Evolutionary conservation across 768 basidiomycete genomes (phyloP), one percentile per base, ranked within the genome.

Genomic region (Naganishia onofrii): DNA sequence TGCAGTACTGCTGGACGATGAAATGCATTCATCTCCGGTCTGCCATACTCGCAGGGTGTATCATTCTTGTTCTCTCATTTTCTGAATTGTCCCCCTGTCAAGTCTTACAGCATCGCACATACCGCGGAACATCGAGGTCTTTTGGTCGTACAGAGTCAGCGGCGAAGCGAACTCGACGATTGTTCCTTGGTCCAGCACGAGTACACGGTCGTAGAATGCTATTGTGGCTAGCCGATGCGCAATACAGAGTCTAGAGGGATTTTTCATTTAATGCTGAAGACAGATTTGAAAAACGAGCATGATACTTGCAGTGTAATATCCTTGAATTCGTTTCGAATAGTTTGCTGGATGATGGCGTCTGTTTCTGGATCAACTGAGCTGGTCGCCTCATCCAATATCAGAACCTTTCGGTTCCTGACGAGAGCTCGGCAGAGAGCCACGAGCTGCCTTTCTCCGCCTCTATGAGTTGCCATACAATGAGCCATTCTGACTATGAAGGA

Each of bases 21-120:
- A 15, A 15, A 15, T 15, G 15, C 2, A 2, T 42, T 15, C 15
- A 42, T 2, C 42, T 42, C 15, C 13, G 42, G 42, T 10, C 15
- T 42, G 2, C 7, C 9, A 42, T 42, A 17, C 13, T 15, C 7
- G 15, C 15, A 17, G 15, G 9, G 9, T 42, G 8, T 17, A 51
- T n/a, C 3, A 3, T 23, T 51, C 6, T 8, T 51, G 15, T 1
- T 26, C 57, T 34, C 68, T 29, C 19, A 69, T 69, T 12, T 34
- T 53, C 3, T n/a, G 10, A 26, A 90, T 88, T 77, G 87, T 87
- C 32, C 81, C 79, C 48, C 87, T 81, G 17, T 82, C 81, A 21
- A 90, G 79, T 70, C 84, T 84, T 8, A 88, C 88, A 74, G 89
- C 87, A 66, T 88, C 83, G 75, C 89, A 90, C 29, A 90, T 84